phyloP scores from a whole-genome alignment of 768 basidiomycete species.

The Omphalotus guepiniiformis region DNA sequence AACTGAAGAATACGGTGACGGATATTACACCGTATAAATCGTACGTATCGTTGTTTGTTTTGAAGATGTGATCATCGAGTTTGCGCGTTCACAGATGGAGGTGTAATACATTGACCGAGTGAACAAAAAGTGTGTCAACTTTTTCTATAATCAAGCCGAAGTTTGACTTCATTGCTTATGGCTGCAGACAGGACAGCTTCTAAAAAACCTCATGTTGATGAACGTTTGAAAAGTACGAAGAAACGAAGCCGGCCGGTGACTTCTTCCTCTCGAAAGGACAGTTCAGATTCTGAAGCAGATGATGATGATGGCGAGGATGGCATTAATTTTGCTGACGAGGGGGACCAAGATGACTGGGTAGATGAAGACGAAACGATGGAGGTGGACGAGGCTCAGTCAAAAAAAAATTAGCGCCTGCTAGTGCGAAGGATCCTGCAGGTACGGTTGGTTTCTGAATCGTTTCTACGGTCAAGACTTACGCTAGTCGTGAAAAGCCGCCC shows the following conservation, averaged over 20 bases:
- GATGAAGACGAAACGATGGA: conserved; percentile 25
- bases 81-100: too few species aligned
- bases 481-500: conserved; percentile 40
- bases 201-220: neutral
- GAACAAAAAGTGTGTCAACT: too few species aligned
- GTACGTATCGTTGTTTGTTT: conserved; percentile 38
- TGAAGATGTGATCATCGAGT: neutral
- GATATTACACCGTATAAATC: conserved; percentile 84
- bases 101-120: too few species aligned
- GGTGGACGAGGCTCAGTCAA: conserved; percentile 26
- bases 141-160: too few species aligned
- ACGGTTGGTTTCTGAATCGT: conserved; percentile 13
- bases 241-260: conserved; percentile 66
- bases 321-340: conserved; percentile 28
- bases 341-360: conserved; percentile 22
- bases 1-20: conserved; percentile 43
- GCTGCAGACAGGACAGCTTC: too few species aligned
- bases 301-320: conserved; percentile 33
- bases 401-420: too few species aligned
- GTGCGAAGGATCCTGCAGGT: conserved; percentile 66
- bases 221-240: conserved; percentile 23
- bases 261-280: conserved; percentile 5
- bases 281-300: conserved; percentile 20
- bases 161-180: too few species aligned
- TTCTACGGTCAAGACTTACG: neutral